Conservation (phyloP, 345 rosid species). For the Corchorus capsularis region DNA sequence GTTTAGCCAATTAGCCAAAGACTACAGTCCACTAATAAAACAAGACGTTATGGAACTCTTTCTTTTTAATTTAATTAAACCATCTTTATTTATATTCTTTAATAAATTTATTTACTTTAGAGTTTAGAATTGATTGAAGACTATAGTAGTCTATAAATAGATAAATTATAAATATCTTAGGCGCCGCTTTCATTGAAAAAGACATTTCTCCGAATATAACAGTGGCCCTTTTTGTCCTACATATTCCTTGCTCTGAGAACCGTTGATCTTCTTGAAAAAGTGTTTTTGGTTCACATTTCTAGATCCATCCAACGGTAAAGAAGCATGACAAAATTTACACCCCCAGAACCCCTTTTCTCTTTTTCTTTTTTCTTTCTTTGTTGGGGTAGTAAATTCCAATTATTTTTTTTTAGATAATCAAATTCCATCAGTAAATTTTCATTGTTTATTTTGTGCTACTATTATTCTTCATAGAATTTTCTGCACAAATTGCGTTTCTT, state of each 20-base stretch:
- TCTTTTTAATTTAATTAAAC: background rate
- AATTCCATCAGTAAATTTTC: too few species aligned
- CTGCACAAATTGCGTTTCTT: too few species aligned
- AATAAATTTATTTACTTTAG: too few species aligned
- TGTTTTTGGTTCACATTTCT: background rate
- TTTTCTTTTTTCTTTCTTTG: too few species aligned
- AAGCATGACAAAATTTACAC: background rate
- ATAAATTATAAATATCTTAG: background rate
- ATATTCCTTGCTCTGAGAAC: background rate
- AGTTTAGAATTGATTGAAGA: background rate
- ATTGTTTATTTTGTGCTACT: too few species aligned
- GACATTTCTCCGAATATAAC: background rate
- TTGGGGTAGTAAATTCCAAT: too few species aligned
- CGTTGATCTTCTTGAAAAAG: slow-evolving; percentile 8
- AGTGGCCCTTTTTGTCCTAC: background rate
- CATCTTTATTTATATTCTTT: background rate
- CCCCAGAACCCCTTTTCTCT: too few species aligned
- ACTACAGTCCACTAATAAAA: background rate
- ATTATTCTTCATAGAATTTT: too few species aligned
- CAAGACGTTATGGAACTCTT: slow-evolving; percentile 8
- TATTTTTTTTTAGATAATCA: too few species aligned
- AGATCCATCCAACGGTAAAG: slow-evolving; percentile 1
- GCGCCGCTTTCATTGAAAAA: background rate
- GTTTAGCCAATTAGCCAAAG: background rate
- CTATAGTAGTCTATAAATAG: background rate